These are phyloP conservation scores for Tetradesmus obliquus DNA, from an alignment of 139 green algal genomes.

Conservation along the genomic window DNA sequence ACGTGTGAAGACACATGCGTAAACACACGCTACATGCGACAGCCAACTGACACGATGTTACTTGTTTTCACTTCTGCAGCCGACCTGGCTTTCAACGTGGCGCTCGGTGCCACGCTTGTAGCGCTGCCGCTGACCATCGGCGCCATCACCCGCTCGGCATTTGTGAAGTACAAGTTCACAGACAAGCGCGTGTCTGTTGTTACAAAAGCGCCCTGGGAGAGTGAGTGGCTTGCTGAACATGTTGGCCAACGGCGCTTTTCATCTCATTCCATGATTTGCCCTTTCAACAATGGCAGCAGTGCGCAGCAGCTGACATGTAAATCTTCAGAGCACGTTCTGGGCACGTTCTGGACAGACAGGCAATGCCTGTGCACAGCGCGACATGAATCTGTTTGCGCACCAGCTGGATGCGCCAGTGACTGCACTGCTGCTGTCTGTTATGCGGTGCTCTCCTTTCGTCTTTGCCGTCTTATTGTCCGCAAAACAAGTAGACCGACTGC, in stretches of 20 bases:
- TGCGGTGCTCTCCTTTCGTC: too few relatives aligned
- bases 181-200: constrained; percentile 83
- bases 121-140: constrained; percentile 89
- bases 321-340: too few relatives aligned
- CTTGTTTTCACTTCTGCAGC: constrained; percentile 49
- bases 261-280: background rate
- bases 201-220: constrained; percentile 90
- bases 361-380: too few relatives aligned
- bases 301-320: background rate
- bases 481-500: too few relatives aligned
- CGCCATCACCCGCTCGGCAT: constrained; percentile 75
- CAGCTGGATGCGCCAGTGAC: too few relatives aligned
- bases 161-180: constrained; percentile 93
- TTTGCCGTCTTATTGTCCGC: too few relatives aligned
- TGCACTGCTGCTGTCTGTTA: too few relatives aligned
- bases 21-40: too few relatives aligned
- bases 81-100: constrained; percentile 89
- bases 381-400: too few relatives aligned
- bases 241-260: background rate
- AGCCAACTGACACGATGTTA: background rate
- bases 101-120: constrained; percentile 82
- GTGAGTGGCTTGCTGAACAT: constrained; percentile 50
- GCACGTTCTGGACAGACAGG: too few relatives aligned
- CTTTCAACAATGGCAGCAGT: background rate
- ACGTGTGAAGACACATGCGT: too few relatives aligned